Base-by-base conservation (phyloP, 805 yeast genomes). In the Teunomyces pallodes region DNA sequence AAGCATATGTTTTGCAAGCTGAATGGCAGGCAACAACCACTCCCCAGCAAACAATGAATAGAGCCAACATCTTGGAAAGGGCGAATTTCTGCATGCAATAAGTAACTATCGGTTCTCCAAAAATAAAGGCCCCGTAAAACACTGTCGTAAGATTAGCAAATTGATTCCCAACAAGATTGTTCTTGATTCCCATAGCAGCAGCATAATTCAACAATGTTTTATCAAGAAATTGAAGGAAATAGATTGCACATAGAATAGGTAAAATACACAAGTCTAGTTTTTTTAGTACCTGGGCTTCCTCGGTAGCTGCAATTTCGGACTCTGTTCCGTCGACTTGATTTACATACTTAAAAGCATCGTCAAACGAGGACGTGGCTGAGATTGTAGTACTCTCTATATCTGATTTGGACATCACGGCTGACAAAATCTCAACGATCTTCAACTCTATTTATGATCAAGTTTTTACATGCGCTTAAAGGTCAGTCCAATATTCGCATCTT, bases 171-270 rank as follows among this genome's bases (percentile, higher is more conserved):
- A 75, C 68, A 51, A 80, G 66, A 55, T 79, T 71, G 2, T 68
- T 59, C 56, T 75, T 78, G 54, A 82, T 79, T 0, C 86, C 86
- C 85, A 83, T 79, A 1, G 82, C 82, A 12, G 83, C 83, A 2
- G 87, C 83, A 56, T 82, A 80, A 52, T 82, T 81, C 35, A 79
- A 62, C 44, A 82, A 62, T n/a, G 80, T 72, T 55, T 83, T 83
- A 54, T 83, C 87, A 47, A 82, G 64, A 54, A 79, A 80, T 65
- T 82, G 84, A 13, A 81, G 62, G 47, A 82, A 75, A 54, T 82
- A 82, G 10, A 80, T 74, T 32, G 73, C 66, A 53, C 84, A 78
- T 54, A 82, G 60, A 27, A 81, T 62, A 0, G 83, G 72, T 59
- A 81, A 58, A 14, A 82, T 67, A 36, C 74, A 65, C 5, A 47